Evolutionary conservation across 2,329 filamentous ascomycete species (phyloP).

Genomic region (Colletotrichum godetiae): DNA sequence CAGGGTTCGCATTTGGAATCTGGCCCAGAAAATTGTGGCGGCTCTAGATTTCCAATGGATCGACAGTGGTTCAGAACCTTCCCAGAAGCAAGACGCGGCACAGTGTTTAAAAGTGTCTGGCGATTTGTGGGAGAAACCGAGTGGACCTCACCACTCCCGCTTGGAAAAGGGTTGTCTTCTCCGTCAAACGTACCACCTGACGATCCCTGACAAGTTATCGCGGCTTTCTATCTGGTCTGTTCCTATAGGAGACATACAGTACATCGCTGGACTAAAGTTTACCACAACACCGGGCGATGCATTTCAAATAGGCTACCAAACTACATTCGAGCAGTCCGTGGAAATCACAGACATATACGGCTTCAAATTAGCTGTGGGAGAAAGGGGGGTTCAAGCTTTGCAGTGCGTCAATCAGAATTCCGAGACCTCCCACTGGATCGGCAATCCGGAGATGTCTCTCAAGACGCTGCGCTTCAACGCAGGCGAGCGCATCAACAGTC

Average conservation of each 20-base stretch:
- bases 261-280: not conserved
- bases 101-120: not conserved
- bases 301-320: not conserved
- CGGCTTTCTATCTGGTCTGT: not conserved
- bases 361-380: not conserved
- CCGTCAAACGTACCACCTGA: not conserved
- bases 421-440: not conserved
- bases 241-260: not conserved
- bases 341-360: not conserved
- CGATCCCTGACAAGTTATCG: not conserved
- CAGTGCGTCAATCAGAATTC: not conserved
- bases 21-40: not conserved
- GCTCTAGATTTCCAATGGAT: not conserved
- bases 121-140: not conserved
- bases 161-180: not conserved
- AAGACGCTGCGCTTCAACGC: not conserved
- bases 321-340: not conserved
- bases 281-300: not conserved
- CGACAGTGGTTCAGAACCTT: not conserved
- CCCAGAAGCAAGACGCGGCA: not conserved
- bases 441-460: not conserved
- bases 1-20: not conserved
- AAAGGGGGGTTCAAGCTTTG: not conserved
- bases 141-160: not conserved
- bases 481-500: not conserved